Percentiles rank a stretch among this genome's conserved stretches.
Conservation (phyloP, 2,329 filamentous ascomycete genomes). For the Orbilia quercus region DNA sequence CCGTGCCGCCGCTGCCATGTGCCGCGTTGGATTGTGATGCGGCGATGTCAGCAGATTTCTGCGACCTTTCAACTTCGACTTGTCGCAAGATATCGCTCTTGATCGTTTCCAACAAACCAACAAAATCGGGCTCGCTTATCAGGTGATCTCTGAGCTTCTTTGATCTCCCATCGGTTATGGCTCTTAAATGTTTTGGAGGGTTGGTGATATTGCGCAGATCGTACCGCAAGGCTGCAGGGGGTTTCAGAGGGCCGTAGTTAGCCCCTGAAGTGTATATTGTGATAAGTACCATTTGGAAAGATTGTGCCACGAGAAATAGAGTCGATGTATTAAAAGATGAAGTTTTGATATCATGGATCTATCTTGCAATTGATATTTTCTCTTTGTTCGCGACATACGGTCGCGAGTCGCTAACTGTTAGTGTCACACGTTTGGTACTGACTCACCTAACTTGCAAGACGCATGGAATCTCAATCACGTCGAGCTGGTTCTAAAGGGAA, state of each 20-base stretch:
- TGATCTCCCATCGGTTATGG: slow-evolving; percentile 43
- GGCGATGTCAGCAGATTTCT: slow-evolving; percentile 7
- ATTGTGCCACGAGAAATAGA: not conserved
- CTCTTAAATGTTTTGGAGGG: slow-evolving; percentile 39
- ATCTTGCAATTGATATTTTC: not conserved
- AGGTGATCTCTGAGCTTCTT: slow-evolving; percentile 53
- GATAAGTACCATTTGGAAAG: slow-evolving; percentile 21
- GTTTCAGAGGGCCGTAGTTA: slow-evolving; percentile 45
- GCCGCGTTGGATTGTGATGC: too few relatives aligned
- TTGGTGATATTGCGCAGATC: slow-evolving; percentile 52
- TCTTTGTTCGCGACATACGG: not conserved
- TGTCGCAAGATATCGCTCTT: slow-evolving; percentile 37
- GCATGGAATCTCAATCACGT: not conserved
- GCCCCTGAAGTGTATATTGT: slow-evolving; percentile 44
- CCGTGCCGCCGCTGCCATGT: not conserved
- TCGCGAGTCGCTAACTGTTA: too few relatives aligned
- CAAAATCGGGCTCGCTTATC: slow-evolving; percentile 29
- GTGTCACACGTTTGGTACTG: not conserved
- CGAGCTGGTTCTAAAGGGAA: too few relatives aligned
- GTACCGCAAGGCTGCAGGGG: slow-evolving; percentile 43
- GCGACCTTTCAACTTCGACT: slow-evolving; percentile 43
- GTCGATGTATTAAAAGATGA: not conserved
- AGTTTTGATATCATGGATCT: not conserved
- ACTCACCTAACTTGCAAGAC: slow-evolving; percentile 25
- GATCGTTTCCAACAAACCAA: slow-evolving; percentile 42